Conservation (phyloP, 2,329 filamentous ascomycete species). For the Didymella arachidicola region DNA sequence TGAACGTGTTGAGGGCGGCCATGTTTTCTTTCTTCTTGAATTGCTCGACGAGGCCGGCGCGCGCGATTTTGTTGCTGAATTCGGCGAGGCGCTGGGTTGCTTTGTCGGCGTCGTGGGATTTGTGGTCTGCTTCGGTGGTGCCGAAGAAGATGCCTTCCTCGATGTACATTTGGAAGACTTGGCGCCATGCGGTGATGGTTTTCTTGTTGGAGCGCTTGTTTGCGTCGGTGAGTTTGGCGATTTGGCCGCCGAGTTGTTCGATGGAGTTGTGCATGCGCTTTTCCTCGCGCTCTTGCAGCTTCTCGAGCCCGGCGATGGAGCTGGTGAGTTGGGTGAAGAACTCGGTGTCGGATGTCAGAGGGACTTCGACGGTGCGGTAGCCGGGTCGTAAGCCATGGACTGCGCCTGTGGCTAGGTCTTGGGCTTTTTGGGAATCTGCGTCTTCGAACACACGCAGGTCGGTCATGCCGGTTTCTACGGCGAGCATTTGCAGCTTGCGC, state of each 20-base stretch:
- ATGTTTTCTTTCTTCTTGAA: constrained; percentile 74
- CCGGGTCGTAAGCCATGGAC: constrained; percentile 24
- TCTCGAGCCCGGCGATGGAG: constrained; percentile 74
- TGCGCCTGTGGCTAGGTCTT: constrained; percentile 6
- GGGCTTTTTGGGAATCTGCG: constrained; percentile 20
- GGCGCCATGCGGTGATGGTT: constrained; percentile 78
- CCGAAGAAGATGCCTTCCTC: constrained; percentile 85
- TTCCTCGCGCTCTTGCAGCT: constrained; percentile 72
- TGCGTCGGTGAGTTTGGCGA: constrained; percentile 71
- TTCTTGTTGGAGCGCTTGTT: constrained; percentile 66
- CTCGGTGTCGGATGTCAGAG: constrained; percentile 76
- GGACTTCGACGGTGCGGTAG: constrained; percentile 70
- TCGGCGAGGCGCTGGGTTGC: constrained; percentile 73
- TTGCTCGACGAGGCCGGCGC: constrained; percentile 63
- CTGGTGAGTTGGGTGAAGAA: constrained; percentile 80
- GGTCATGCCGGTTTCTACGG: constrained; percentile 56
- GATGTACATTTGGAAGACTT: constrained; percentile 82
- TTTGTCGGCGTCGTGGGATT: constrained; percentile 68
- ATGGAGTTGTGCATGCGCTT: constrained; percentile 70
- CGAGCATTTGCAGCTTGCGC: constrained; percentile 68
- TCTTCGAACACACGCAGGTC: constrained; percentile 44
- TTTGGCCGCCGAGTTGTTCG: constrained; percentile 67
- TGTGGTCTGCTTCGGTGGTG: constrained; percentile 74
- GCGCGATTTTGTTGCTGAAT: constrained; percentile 74
- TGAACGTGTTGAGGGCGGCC: constrained; percentile 71